phyloP scores from a whole-genome alignment of 1,284 basidiomycete genomes.

The Vanrija sp. region DNA sequence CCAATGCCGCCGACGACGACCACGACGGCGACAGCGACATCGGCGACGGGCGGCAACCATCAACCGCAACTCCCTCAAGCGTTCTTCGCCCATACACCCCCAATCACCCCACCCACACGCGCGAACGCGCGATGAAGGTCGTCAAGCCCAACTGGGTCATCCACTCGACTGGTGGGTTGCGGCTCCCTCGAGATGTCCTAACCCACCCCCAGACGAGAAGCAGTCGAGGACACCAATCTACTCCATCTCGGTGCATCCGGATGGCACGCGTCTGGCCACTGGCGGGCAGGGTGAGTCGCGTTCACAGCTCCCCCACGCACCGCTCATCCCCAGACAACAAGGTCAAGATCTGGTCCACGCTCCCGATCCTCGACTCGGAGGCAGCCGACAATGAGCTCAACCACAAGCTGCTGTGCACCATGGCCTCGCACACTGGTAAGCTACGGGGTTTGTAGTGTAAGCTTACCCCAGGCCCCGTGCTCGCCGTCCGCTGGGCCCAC shows the following conservation, averaged over 20 bases:
- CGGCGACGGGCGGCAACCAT: no score
- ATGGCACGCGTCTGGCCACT: constrained; percentile 91
- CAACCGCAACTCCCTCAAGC: no score
- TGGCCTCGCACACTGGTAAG: constrained; percentile 81
- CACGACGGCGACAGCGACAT: no score
- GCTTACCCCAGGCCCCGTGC: constrained; percentile 63
- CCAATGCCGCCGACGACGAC: no score
- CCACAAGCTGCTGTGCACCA: constrained; percentile 82
- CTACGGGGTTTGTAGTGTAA: neutral
- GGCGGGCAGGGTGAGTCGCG: constrained; percentile 64
- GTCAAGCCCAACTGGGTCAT: constrained; percentile 50
- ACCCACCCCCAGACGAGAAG: constrained; percentile 42
- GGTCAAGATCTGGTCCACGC: constrained; percentile 95
- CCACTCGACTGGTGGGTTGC: constrained; percentile 30
- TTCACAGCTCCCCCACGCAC: neutral
- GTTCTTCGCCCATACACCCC: no score
- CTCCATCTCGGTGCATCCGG: constrained; percentile 89
- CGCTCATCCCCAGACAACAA: constrained; percentile 63
- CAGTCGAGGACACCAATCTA: constrained; percentile 82
- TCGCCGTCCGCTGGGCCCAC: constrained; percentile 93
- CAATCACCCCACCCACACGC: neutral
- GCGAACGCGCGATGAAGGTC: constrained; percentile 37
- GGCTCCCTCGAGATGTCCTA: neutral
- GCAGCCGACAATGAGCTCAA: constrained; percentile 70
- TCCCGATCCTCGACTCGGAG: constrained; percentile 74